These are phyloP conservation scores for Globisporangium cederbergense DNA, from an alignment of 352 stramenopile species.

Conservation along the genomic window DNA sequence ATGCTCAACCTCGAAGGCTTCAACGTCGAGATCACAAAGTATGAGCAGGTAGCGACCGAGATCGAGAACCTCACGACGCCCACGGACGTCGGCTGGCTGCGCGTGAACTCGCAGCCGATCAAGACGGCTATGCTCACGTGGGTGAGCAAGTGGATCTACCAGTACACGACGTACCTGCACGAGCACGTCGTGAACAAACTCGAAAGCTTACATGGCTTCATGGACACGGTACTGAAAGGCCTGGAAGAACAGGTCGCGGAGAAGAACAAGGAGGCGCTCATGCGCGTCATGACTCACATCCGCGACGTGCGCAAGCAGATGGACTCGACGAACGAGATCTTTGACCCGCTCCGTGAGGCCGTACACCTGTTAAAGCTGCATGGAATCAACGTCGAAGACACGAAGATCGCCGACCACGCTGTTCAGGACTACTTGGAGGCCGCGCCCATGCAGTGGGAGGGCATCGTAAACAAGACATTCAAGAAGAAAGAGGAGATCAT, in stretches of 20 bases:
- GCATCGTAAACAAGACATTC: slow-evolving; percentile 97
- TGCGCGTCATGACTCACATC: slow-evolving; percentile 96
- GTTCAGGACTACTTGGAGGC: slow-evolving; percentile 94
- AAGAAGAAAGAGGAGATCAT: slow-evolving; percentile 99
- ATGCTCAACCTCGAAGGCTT: slow-evolving; percentile 95
- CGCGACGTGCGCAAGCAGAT: slow-evolving; percentile 93
- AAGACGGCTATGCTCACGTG: slow-evolving; percentile 95
- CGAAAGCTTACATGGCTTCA: slow-evolving; percentile 89
- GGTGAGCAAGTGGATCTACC: slow-evolving; percentile 96
- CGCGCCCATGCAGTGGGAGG: slow-evolving; percentile 95
- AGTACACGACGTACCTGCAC: slow-evolving; percentile 94
- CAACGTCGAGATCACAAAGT: slow-evolving; percentile 94
- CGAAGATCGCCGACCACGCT: slow-evolving; percentile 74
- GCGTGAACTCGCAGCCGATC: slow-evolving; percentile 96
- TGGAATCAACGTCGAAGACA: slow-evolving; percentile 89
- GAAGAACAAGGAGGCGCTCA: slow-evolving; percentile 94
- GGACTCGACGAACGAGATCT: slow-evolving; percentile 91
- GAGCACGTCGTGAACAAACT: slow-evolving; percentile 90
- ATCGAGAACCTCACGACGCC: slow-evolving; percentile 89
- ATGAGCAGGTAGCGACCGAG: slow-evolving; percentile 91
- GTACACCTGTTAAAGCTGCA: slow-evolving; percentile 95
- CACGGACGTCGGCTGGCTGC: slow-evolving; percentile 96
- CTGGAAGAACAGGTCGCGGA: slow-evolving; percentile 89
- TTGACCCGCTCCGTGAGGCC: slow-evolving; percentile 92
- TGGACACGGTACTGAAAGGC: slow-evolving; percentile 89